Conservation (phyloP, 2,329 filamentous ascomycete species). For the Fusarium nematophilum region DNA sequence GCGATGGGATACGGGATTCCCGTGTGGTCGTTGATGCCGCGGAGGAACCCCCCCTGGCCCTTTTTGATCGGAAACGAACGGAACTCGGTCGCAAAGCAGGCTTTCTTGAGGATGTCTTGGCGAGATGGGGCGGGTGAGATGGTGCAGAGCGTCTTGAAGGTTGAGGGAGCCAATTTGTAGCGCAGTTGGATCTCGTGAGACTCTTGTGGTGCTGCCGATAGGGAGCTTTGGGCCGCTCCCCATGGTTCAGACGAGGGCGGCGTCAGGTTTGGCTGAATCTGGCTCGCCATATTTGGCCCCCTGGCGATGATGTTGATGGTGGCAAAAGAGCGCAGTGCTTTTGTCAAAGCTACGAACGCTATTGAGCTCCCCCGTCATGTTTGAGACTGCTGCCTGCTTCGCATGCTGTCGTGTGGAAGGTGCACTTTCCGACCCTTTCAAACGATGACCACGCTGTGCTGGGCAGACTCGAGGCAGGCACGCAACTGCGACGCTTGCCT, state of each 20-base stretch:
- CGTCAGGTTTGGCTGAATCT: not conserved
- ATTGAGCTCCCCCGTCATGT: not conserved
- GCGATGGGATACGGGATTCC: slow-evolving; percentile 52
- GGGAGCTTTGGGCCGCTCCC: not conserved
- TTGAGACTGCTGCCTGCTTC: not conserved
- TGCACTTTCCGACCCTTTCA: not conserved
- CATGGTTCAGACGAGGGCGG: not conserved
- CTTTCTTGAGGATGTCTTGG: slow-evolving; percentile 51
- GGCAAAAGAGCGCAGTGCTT: too few species aligned
- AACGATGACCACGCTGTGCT: too few species aligned
- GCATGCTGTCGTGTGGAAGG: not conserved
- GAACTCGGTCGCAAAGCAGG: slow-evolving; percentile 53
- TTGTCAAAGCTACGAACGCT: not conserved
- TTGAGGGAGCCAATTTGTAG: slow-evolving; percentile 48
- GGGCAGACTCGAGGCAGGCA: too few species aligned
- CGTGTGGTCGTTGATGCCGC: slow-evolving; percentile 53
- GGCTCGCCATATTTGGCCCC: not conserved
- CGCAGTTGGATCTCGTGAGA: slow-evolving; percentile 48
- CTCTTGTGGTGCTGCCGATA: not conserved
- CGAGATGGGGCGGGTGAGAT: slow-evolving; percentile 44
- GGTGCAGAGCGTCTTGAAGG: slow-evolving; percentile 46
- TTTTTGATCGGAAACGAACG: slow-evolving; percentile 51
- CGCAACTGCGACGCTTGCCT: too few species aligned
- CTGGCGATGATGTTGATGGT: not conserved
- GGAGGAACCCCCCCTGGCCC: slow-evolving; percentile 51